Evolutionary conservation across 352 stramenopile genomes (phyloP), one percentile per base, ranked within the genome.

Genomic region (Heterotrichella gracilis): DNA sequence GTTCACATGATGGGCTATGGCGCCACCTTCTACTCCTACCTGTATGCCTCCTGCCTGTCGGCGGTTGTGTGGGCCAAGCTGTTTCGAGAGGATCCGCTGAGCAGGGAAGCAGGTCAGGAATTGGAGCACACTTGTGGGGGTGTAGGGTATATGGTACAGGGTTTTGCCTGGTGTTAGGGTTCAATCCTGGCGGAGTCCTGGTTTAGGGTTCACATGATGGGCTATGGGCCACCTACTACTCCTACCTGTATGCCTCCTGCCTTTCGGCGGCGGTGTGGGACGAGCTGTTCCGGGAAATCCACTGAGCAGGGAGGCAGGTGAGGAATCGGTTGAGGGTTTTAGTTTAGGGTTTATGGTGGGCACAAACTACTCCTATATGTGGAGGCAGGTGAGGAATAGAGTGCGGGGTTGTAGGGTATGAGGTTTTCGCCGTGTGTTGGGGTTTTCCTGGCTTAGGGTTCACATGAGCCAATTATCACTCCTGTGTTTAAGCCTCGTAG

Each of bases 191-290:
- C n/a, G n/a, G n/a, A n/a, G n/a, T n/a, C n/a, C n/a, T n/a, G n/a
- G n/a, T n/a, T n/a, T n/a, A n/a, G n/a, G n/a, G n/a, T n/a, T n/a
- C 84, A 92, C 71, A 79, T 90, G 69, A 72, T 79, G 24, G 69
- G 71, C 24, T 92, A 92, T 22, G 84, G 82, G 82, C 82, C 2
- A 81, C 82, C 2, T 92, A 92, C 71, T 90, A 92, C 75, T 87
- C 80, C 68, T 92, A 92, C 69, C 69, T 90, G 67, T 89, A 89
- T 69, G 80, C 84, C 3, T 80, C 82, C 19, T 79, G 88, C 39
- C 87, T 89, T 72, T 83, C 84, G 2, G 83, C 84, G 14, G 81
- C 85, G 70, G 84, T 92, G 22, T 92, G 84, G 84, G 74, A 82
- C 25, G 70, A 76, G 2, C 75, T 75, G 25, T 89, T 92, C 73